phyloP scores from a whole-genome alignment of 2,329 filamentous ascomycete species.

The Ceratocystis huliohia region DNA sequence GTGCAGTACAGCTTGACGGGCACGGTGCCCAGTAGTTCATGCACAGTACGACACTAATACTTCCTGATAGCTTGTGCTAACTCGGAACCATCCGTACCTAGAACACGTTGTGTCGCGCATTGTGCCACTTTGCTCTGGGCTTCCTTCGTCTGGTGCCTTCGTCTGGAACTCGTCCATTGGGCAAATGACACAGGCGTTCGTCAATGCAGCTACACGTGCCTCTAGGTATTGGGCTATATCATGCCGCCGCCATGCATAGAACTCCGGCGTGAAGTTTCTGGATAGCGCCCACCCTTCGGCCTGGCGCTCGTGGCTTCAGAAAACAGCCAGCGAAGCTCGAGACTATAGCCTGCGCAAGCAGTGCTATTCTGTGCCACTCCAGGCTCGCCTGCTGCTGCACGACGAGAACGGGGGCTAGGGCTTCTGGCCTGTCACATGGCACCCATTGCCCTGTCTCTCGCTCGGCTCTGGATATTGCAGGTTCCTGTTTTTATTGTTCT shows the following conservation, averaged over 20 bases:
- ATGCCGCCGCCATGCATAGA: neutral
- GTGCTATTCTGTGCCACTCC: too few species aligned
- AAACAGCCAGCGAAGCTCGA: too few species aligned
- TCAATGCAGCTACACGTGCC: neutral
- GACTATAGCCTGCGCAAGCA: too few species aligned
- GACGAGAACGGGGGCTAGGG: too few species aligned
- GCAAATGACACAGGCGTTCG: neutral
- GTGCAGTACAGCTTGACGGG: neutral
- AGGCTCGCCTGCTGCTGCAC: too few species aligned
- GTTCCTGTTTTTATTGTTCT: neutral
- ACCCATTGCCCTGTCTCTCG: neutral
- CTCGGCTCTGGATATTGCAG: neutral
- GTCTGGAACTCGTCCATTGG: neutral
- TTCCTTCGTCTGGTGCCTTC: neutral
- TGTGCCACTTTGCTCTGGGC: neutral
- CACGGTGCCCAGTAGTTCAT: neutral
- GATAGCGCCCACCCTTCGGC: too few species aligned
- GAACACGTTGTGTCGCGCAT: neutral
- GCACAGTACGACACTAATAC: neutral
- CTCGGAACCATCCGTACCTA: neutral
- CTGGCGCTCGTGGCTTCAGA: too few species aligned
- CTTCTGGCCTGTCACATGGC: neutral
- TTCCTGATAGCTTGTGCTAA: neutral
- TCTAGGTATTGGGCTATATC: neutral
- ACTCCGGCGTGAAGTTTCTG: too few species aligned